Evolutionary conservation across 108 stramenopile genomes (phyloP), one percentile per base, ranked within the genome.

Genomic region (Stephanodiscus minutulus): DNA sequence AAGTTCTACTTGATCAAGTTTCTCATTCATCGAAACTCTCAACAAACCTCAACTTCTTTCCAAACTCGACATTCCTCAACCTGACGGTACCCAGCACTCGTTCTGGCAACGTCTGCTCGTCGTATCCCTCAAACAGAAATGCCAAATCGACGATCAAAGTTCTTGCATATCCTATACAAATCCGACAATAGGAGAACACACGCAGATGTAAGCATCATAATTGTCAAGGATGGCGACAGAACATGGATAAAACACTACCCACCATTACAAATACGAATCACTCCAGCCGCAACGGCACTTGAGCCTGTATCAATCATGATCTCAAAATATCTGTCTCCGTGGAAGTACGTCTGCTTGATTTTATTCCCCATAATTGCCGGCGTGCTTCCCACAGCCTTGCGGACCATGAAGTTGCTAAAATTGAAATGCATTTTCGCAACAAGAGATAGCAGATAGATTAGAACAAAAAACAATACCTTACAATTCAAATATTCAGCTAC

Each of bases 341-440:
- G 75, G 56, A 84, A 68, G 69, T 96, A 96, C 37, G 85, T 74
- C 59, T 95, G 95, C 68, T 93, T 93, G 53, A 98, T 86, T 78
- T 96, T 95, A 31, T 88, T 97, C 22, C 96, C 98, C 81, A 97
- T 85, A 52, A 98, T 92, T 8, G 94, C 95, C 11, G 98, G 98
- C 7, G 90, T 96, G 13, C 82, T 84, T 35, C 96, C 96, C 28
- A 96, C 95, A 8, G 95, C 95, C 59, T 88, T 90, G 17, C 90
- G 79, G 5, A 98, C 94, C 24, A 96, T 85, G 75, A 95, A 98
- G 72, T 96, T 98, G 17, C 54, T 55, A 55, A 27, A 5, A 55
- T 55, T 24, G 27, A 5, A 27, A 28, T 55, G 27, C 1, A n/a
- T 11, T 28, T 25, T 25, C 7, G 11, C 54, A 24, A 55, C 11